Percentiles rank a stretch among this genome's conserved stretches.
phyloP scores from a whole-genome alignment of 495 filamentous ascomycete species.

The Haplographium delicatum region DNA sequence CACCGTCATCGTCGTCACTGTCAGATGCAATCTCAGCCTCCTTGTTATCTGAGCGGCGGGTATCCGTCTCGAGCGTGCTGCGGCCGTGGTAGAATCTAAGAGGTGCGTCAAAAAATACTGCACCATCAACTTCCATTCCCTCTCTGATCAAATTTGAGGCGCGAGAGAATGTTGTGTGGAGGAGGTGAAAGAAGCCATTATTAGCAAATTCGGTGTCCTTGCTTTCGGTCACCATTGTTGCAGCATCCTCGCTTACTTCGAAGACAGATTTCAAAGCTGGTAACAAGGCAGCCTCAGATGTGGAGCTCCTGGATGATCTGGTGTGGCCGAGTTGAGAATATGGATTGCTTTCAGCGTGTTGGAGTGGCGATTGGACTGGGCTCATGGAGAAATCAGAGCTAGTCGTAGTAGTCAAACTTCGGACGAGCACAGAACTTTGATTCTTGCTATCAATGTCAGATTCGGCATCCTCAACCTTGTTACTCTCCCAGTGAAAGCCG shows the following conservation, averaged over 20 bases:
- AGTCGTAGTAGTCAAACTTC: too few species aligned
- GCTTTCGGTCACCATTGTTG: not conserved
- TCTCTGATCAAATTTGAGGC: constrained; percentile 44
- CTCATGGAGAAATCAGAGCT: too few species aligned
- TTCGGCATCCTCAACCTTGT: constrained; percentile 7
- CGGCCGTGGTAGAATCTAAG: constrained; percentile 23
- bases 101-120: constrained; percentile 45
- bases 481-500: constrained; percentile 16
- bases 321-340: constrained; percentile 15
- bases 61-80: constrained; percentile 12
- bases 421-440: too few species aligned
- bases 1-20: constrained; percentile 1
- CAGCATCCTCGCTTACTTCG: constrained; percentile 20
- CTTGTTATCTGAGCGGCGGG: not conserved
- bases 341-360: constrained; percentile 1
- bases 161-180: constrained; percentile 33
- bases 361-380: constrained; percentile 12
- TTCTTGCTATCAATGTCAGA: constrained; percentile 6
- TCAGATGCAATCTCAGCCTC: constrained; percentile 5
- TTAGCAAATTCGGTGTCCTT: constrained; percentile 15
- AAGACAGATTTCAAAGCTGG: constrained; percentile 18
- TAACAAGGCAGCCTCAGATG: not conserved
- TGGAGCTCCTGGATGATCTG: constrained; percentile 11
- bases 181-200: constrained; percentile 26
- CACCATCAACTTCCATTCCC: constrained; percentile 44